Conservation (phyloP, 257 asterid genomes). For the Gardenia jasminoides region DNA sequence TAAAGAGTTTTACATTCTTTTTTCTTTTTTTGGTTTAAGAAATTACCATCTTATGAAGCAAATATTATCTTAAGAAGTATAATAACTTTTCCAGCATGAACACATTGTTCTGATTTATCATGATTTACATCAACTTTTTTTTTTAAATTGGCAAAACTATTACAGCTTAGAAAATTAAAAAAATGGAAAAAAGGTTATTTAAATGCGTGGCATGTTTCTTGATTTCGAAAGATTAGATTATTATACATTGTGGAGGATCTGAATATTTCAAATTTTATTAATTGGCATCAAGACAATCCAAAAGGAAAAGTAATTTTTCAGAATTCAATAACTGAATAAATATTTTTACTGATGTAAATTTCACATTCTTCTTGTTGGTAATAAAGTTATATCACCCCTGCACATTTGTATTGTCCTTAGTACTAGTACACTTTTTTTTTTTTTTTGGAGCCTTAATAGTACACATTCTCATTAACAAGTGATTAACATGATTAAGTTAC, state of each 20-base stretch:
- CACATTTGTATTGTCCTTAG: background rate
- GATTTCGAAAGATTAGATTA: no score
- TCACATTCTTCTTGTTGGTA: background rate
- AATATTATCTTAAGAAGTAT: background rate
- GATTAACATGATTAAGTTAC: background rate
- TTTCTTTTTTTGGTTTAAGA: no score
- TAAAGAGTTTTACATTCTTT: background rate
- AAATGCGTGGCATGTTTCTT: background rate
- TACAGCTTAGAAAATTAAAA: no score
- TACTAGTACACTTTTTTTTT: background rate
- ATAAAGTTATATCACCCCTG: background rate
- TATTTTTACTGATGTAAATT: background rate
- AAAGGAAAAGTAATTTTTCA: background rate
- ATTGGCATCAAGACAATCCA: background rate
- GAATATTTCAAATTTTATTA: no score
- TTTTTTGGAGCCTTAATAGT: no score
- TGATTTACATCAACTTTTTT: background rate
- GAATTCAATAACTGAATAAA: no score
- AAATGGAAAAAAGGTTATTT: no score
- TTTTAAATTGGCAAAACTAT: no score
- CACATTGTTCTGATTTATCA: no score
- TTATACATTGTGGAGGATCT: background rate
- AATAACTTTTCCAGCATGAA: background rate
- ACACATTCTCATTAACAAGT: background rate
- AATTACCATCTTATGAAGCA: no score